Evolutionary conservation across 805 yeast genomes (phyloP).

Genomic region (Zygosaccharomyces pseudorouxii): DNA sequence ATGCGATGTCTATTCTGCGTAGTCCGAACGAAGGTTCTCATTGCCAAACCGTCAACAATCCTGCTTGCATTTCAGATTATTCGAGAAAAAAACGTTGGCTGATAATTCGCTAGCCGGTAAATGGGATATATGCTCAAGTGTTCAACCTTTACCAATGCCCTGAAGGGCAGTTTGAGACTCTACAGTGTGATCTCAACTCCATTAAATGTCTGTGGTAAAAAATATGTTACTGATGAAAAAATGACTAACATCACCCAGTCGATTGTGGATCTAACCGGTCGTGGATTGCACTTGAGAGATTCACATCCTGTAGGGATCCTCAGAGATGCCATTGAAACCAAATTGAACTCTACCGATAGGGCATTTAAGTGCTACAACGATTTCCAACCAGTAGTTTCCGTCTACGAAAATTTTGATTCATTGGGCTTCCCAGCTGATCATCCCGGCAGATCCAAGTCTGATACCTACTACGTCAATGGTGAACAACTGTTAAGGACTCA

Average conservation of each 20-base stretch:
- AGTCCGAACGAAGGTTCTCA: not conserved
- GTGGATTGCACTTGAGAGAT: slow-evolving; percentile 67
- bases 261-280: slow-evolving; percentile 60
- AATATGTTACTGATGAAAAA: slow-evolving; percentile 54
- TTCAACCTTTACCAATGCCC: not conserved
- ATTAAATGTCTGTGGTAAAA: slow-evolving; percentile 42
- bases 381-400: slow-evolving; percentile 78
- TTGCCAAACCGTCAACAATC: not conserved
- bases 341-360: slow-evolving; percentile 62
- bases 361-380: slow-evolving; percentile 61
- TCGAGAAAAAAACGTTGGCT: not conserved
- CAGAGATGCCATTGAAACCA: slow-evolving; percentile 63
- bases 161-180: slow-evolving; percentile 1
- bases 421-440: slow-evolving; percentile 89
- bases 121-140: not conserved
- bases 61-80: not conserved
- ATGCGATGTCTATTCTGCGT: not conserved
- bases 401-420: slow-evolving; percentile 82
- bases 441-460: slow-evolving; percentile 88
- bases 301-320: slow-evolving; percentile 90
- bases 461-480: slow-evolving; percentile 84
- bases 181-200: not conserved
- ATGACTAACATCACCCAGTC: slow-evolving; percentile 84
- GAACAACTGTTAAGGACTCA: slow-evolving; percentile 78
- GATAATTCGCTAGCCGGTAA: not conserved